These are phyloP conservation scores for Termitomyces sp. DNA, from an alignment of 768 basidiomycete species.

Conservation along the genomic window DNA sequence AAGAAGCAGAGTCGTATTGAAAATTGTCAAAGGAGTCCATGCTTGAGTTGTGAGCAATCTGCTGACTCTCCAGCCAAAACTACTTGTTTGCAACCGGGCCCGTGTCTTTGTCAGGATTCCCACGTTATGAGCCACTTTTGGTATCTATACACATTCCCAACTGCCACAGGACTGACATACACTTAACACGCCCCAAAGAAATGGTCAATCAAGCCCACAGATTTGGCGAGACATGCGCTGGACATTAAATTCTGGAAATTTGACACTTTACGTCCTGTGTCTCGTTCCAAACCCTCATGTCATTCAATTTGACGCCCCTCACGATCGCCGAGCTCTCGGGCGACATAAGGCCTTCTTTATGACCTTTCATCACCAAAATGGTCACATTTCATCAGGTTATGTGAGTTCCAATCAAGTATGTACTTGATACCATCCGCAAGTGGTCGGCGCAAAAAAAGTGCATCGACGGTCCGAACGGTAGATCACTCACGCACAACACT, in stretches of 20 bases:
- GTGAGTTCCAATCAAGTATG: too few species aligned
- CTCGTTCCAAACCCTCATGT: too few species aligned
- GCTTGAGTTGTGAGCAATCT: slow-evolving; percentile 14
- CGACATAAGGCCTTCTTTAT: neutral
- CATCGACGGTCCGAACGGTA: neutral
- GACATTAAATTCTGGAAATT: neutral
- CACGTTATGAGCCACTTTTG: neutral
- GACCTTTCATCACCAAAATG: neutral
- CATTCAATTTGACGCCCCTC: neutral
- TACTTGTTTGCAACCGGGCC: neutral
- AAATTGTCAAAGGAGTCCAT: slow-evolving; percentile 87
- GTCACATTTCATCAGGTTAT: too few species aligned
- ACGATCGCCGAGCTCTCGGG: too few species aligned
- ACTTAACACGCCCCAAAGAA: too few species aligned
- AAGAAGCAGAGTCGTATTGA: slow-evolving; percentile 78
- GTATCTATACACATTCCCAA: too few species aligned
- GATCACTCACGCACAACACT: neutral
- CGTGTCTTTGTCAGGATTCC: slow-evolving; percentile 3
- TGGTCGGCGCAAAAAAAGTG: too few species aligned
- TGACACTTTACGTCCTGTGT: neutral
- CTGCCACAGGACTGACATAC: too few species aligned
- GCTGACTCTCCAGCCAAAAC: slow-evolving; percentile 6
- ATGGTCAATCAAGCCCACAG: neutral
- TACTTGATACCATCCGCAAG: neutral
- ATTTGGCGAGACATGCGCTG: neutral